Percentiles rank a stretch among this genome's conserved stretches.
phyloP scores from a whole-genome alignment of 78 protist species.

The Pigoraptor vietnamica region DNA sequence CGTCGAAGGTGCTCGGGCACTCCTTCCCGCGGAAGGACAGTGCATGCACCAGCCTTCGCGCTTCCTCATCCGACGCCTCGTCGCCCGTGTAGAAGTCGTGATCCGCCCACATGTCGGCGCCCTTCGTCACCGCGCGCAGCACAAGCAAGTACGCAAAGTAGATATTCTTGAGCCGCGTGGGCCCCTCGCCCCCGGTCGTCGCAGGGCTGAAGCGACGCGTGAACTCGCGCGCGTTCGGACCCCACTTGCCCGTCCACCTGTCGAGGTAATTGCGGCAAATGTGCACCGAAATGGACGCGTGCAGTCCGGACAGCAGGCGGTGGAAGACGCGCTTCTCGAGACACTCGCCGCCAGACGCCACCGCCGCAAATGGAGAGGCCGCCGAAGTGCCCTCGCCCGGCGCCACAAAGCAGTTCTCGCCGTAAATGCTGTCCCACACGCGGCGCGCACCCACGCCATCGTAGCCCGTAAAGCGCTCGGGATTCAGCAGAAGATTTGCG shows the following conservation, averaged over 20 bases:
- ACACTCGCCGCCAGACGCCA: constrained; percentile 16
- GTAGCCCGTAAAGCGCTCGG: constrained; percentile 39
- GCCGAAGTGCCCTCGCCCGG: not conserved
- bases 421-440: constrained; percentile 28
- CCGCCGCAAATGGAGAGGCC: not conserved
- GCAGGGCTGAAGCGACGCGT: not conserved
- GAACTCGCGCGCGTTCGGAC: constrained; percentile 5
- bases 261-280: constrained; percentile 10
- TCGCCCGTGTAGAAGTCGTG: not conserved
- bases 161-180: constrained; percentile 15
- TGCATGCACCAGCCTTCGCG: not conserved
- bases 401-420: constrained; percentile 39
- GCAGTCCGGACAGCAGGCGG: constrained; percentile 64
- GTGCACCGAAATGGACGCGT: constrained; percentile 60
- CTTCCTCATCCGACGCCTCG: not conserved
- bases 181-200: constrained; percentile 25
- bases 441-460: not conserved
- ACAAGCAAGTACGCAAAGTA: constrained; percentile 10
- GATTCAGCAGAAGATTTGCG: constrained; percentile 18
- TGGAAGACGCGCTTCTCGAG: constrained; percentile 61
- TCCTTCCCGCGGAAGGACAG: not conserved
- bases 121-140: constrained; percentile 51
- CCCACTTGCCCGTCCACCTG: not conserved
- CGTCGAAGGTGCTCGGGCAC: constrained; percentile 10
- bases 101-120: not conserved